Conservation (phyloP, 305 asterid species). For the Fraxinus floribunda region DNA sequence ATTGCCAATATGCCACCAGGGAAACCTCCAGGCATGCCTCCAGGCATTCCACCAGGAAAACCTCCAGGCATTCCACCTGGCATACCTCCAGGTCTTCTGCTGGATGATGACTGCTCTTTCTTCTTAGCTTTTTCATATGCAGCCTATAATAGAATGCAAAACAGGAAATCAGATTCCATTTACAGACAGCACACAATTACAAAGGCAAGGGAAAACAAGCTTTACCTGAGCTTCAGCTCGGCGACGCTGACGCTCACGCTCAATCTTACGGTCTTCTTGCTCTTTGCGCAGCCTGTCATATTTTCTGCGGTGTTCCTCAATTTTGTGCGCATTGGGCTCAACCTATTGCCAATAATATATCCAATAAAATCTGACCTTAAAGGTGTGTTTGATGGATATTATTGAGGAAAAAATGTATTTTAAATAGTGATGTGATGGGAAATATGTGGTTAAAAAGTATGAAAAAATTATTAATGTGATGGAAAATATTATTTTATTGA, state of each 20-base stretch:
- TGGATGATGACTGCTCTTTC: conserved; percentile 71
- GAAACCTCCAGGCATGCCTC: conserved; percentile 38
- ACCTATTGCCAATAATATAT: conserved; percentile 41
- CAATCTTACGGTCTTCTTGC: conserved; percentile 66
- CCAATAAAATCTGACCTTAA: neutral
- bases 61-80: conserved; percentile 52
- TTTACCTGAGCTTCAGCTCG: conserved; percentile 83
- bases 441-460: too few relatives aligned
- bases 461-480: too few relatives aligned
- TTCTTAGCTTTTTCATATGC: conserved; percentile 88
- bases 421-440: too few relatives aligned
- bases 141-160: conserved; percentile 49
- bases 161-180: conserved; percentile 2
- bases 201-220: conserved; percentile 11
- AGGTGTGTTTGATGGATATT: too few relatives aligned
- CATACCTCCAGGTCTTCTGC: conserved; percentile 52
- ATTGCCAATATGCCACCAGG: neutral
- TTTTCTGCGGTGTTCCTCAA: conserved; percentile 86
- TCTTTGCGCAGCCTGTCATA: conserved; percentile 89
- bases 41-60: conserved; percentile 29
- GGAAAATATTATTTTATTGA: too few relatives aligned
- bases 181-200: neutral
- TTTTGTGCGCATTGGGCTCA: conserved; percentile 86
- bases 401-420: too few relatives aligned
- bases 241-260: conserved; percentile 74